Conservation (phyloP, 768 basidiomycete genomes). For the Boletellus sp. region DNA sequence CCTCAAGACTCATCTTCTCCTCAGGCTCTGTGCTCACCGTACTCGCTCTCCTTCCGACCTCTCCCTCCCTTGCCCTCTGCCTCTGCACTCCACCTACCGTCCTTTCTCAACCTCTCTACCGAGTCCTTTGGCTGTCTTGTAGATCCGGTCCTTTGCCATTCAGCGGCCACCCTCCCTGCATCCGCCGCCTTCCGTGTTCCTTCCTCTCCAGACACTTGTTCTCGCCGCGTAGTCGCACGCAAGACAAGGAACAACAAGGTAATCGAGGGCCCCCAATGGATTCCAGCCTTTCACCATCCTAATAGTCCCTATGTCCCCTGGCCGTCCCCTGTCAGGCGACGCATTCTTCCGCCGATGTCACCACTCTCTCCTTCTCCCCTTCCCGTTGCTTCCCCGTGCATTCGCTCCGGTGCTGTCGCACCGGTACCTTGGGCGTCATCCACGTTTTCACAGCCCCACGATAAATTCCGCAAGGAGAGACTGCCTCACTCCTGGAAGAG, state of each 20-base stretch:
- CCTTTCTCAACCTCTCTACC: slow-evolving; percentile 33
- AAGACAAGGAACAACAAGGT: slow-evolving; percentile 21
- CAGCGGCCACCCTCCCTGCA: slow-evolving; percentile 11
- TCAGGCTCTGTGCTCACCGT: neutral
- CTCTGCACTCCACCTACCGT: slow-evolving; percentile 38
- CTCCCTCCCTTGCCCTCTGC: slow-evolving; percentile 35
- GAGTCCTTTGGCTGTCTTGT: slow-evolving; percentile 15
- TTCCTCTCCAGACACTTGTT: slow-evolving; percentile 15
- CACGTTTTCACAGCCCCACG: slow-evolving; percentile 15
- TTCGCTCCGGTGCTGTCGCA: slow-evolving; percentile 39
- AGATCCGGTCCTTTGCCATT: slow-evolving; percentile 7
- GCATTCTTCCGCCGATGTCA: slow-evolving; percentile 38
- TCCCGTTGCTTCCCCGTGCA: slow-evolving; percentile 33
- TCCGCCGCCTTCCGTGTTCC: slow-evolving; percentile 17
- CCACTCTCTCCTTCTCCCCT: slow-evolving; percentile 32
- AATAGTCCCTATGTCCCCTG: slow-evolving; percentile 57
- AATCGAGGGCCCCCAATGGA: slow-evolving; percentile 29
- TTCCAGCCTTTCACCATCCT: slow-evolving; percentile 44
- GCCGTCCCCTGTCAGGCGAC: slow-evolving; percentile 40
- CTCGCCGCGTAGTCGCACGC: slow-evolving; percentile 5
- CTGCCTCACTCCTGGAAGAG: slow-evolving; percentile 29
- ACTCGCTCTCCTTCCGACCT: slow-evolving; percentile 23
- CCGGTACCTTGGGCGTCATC: slow-evolving; percentile 38
- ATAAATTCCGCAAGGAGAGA: slow-evolving; percentile 18
- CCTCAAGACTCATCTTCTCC: slow-evolving; percentile 13